Percentiles rank a stretch among this genome's conserved stretches.
phyloP scores from a whole-genome alignment of 2,329 filamentous ascomycete species.

The Clarireedia paspali region DNA sequence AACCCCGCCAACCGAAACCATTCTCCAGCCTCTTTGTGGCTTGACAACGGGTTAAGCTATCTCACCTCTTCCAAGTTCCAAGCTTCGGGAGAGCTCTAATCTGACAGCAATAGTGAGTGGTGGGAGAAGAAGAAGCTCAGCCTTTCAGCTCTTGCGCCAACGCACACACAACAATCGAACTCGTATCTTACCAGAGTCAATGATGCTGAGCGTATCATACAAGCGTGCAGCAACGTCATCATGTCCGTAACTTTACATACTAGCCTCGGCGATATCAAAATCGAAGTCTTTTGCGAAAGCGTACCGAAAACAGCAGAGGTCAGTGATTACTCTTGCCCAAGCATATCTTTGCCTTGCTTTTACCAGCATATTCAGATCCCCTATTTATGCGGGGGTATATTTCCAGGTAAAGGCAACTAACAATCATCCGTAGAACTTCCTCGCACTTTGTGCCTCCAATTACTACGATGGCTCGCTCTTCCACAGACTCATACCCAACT shows the following conservation, averaged over 20 bases:
- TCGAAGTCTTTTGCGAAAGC: slow-evolving; percentile 92
- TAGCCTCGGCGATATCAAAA: slow-evolving; percentile 80
- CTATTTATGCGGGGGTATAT: neutral
- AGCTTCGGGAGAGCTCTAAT: no score
- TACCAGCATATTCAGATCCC: neutral
- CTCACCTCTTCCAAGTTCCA: no score
- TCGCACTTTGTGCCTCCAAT: slow-evolving; percentile 72
- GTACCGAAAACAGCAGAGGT: slow-evolving; percentile 88
- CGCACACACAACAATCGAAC: neutral
- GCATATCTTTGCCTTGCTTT: neutral
- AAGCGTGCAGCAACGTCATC: slow-evolving; percentile 11
- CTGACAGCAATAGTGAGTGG: no score
- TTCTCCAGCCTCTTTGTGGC: no score
- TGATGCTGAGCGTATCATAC: neutral
- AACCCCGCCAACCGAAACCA: no score
- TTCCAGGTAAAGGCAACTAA: slow-evolving; percentile 4
- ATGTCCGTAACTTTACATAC: slow-evolving; percentile 78
- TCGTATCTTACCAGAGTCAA: neutral
- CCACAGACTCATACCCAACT: slow-evolving; percentile 71
- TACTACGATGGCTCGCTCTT: slow-evolving; percentile 72
- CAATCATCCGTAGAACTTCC: slow-evolving; percentile 58
- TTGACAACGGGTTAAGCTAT: no score
- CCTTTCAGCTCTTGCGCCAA: neutral
- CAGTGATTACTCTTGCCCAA: slow-evolving; percentile 20
- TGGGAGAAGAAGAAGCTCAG: neutral